A percentile compares a stretch with the other conserved stretches of the same genome.
Evolutionary conservation across 352 stramenopile species (phyloP).

Genomic region (Phytophthora aleatoria): DNA sequence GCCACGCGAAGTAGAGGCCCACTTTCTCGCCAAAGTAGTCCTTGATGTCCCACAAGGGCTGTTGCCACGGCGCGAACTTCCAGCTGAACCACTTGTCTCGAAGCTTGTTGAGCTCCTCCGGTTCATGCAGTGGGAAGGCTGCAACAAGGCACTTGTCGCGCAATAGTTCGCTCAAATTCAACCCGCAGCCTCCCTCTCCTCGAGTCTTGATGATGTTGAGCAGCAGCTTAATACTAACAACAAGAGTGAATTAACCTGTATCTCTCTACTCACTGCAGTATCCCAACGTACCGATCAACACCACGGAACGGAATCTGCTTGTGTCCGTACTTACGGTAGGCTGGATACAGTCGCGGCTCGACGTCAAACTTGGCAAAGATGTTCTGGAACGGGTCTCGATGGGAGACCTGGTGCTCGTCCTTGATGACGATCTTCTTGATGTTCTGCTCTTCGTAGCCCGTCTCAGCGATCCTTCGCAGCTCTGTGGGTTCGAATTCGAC

Average conservation of each 20-base stretch:
- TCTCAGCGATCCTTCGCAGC: slow-evolving; percentile 59
- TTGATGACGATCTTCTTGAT: slow-evolving; percentile 74
- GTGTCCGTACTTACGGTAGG: slow-evolving; percentile 72
- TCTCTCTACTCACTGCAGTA: too few species aligned
- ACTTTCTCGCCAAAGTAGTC: slow-evolving; percentile 92
- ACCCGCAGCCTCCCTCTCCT: slow-evolving; percentile 57
- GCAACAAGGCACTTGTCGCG: slow-evolving; percentile 64
- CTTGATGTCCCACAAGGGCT: slow-evolving; percentile 70
- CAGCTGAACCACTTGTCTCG: slow-evolving; percentile 72
- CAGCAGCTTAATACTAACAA: slow-evolving; percentile 67
- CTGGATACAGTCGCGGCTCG: slow-evolving; percentile 56
- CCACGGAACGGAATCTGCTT: slow-evolving; percentile 79
- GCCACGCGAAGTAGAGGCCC: slow-evolving; percentile 97
- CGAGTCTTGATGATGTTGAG: slow-evolving; percentile 71
- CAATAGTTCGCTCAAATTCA: slow-evolving; percentile 61
- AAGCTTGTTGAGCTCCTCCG: slow-evolving; percentile 50
- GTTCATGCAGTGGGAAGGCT: slow-evolving; percentile 65
- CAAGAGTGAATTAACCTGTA: background rate
- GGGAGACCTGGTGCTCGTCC: slow-evolving; percentile 49
- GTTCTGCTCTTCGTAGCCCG: slow-evolving; percentile 56
- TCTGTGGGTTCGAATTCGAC: slow-evolving; percentile 72
- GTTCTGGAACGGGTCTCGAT: slow-evolving; percentile 69
- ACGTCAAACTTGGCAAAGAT: slow-evolving; percentile 83
- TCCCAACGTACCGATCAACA: slow-evolving; percentile 51
- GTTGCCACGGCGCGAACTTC: slow-evolving; percentile 58